These are phyloP conservation scores for Tricholoma terreum DNA, from an alignment of 768 basidiomycete species.

Conservation along the genomic window DNA sequence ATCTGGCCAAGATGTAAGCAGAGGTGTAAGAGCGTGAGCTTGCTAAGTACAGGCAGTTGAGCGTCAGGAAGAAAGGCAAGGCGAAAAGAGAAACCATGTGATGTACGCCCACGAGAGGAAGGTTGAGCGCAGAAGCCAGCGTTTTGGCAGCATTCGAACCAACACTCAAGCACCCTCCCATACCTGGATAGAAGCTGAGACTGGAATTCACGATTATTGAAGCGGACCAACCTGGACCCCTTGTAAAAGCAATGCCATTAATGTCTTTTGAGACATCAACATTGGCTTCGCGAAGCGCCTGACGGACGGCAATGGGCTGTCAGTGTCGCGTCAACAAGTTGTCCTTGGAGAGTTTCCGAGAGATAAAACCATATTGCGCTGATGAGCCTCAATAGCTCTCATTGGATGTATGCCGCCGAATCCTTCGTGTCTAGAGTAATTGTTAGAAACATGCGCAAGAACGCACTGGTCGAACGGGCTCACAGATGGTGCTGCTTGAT, in stretches of 20 bases:
- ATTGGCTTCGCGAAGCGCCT: slow-evolving; percentile 64
- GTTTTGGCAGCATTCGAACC: slow-evolving; percentile 82
- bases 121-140: slow-evolving; percentile 70
- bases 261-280: slow-evolving; percentile 55
- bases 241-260: slow-evolving; percentile 88
- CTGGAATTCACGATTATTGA: slow-evolving; percentile 3
- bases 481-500: slow-evolving; percentile 74
- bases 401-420: slow-evolving; percentile 77
- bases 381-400: slow-evolving; percentile 76
- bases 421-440: slow-evolving; percentile 44
- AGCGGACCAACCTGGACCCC: slow-evolving; percentile 67
- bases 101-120: slow-evolving; percentile 87
- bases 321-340: not conserved
- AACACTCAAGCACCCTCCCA: slow-evolving; percentile 77
- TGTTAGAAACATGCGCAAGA: not conserved
- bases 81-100: slow-evolving; percentile 70
- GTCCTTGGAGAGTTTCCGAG: not conserved
- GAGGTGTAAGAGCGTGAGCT: slow-evolving; percentile 85
- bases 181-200: slow-evolving; percentile 41
- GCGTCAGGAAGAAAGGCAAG: not conserved
- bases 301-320: slow-evolving; percentile 71
- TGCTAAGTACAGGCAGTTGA: slow-evolving; percentile 49
- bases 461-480: slow-evolving; percentile 16
- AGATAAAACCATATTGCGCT: slow-evolving; percentile 62
- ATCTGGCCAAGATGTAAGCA: slow-evolving; percentile 55